These are phyloP conservation scores for Tripidium arundinaceum DNA, from an alignment of 202 grass and related monocot genomes.

Conservation along the genomic window DNA sequence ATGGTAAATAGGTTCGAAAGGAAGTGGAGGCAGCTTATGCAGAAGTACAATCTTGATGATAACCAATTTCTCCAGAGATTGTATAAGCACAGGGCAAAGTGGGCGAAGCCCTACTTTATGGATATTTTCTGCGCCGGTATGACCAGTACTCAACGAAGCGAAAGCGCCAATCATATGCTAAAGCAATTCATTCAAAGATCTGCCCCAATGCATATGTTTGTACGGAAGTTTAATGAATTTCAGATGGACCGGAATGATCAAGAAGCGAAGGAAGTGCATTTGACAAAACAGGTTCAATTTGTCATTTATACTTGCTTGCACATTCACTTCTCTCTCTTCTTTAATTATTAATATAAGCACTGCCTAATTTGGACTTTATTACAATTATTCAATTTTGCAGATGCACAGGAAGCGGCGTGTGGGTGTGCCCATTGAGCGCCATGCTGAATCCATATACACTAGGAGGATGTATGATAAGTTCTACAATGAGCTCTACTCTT, in stretches of 20 bases:
- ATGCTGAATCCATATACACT: no score
- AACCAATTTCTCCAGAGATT: background rate
- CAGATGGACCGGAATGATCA: background rate
- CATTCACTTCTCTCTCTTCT: no score
- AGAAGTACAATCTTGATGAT: background rate
- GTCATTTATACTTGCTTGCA: no score
- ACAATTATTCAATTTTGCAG: no score
- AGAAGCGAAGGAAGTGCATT: background rate
- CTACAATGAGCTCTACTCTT: no score
- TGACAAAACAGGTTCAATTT: background rate
- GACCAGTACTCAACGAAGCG: background rate
- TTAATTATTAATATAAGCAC: no score
- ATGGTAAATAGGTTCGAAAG: background rate
- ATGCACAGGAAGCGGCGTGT: no score
- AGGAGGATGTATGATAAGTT: no score
- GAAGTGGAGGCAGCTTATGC: background rate
- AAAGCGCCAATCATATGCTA: background rate
- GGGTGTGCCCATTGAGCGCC: no score
- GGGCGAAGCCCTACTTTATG: background rate
- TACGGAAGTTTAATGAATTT: background rate
- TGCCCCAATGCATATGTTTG: background rate
- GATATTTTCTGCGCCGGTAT: background rate
- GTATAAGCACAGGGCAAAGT: background rate
- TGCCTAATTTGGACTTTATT: no score
- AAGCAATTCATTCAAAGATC: no score